Percentiles rank a stretch among this genome's conserved stretches.
phyloP scores from a whole-genome alignment of 352 stramenopile species.

The Globisporangium iwayamae region DNA sequence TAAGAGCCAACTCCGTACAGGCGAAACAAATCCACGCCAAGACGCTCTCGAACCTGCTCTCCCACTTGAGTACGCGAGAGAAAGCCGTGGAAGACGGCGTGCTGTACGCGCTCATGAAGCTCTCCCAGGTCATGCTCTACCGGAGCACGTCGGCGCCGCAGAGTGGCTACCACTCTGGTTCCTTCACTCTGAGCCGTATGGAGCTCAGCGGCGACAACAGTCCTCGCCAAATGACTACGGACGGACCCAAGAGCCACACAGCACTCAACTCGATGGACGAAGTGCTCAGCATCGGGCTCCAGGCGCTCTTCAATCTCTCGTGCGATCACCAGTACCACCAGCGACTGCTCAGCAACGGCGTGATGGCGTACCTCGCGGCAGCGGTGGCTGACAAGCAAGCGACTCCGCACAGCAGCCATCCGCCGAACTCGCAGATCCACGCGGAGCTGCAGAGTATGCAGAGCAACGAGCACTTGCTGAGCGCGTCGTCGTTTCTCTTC shows the following conservation, averaged over 20 bases:
- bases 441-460: background rate
- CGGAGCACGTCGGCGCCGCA: constrained; percentile 9
- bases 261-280: constrained; percentile 33
- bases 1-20: constrained; percentile 75
- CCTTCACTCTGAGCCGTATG: background rate
- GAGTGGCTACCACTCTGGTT: constrained; percentile 6
- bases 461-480: constrained; percentile 7
- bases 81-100: constrained; percentile 74
- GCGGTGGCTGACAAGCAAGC: constrained; percentile 35
- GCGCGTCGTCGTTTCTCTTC: constrained; percentile 15
- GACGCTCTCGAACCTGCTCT: constrained; percentile 75
- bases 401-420: background rate
- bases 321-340: constrained; percentile 64
- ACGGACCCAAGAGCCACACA: background rate
- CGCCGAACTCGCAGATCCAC: constrained; percentile 1
- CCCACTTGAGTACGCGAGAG: constrained; percentile 41
- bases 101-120: constrained; percentile 77
- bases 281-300: constrained; percentile 64
- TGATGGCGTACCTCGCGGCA: constrained; percentile 65
- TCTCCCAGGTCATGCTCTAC: constrained; percentile 56
- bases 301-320: constrained; percentile 76
- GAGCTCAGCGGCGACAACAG: background rate
- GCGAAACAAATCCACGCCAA: constrained; percentile 82
- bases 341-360: constrained; percentile 64
- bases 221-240: background rate